These are phyloP conservation scores for Periconia sp. DNA, from an alignment of 2,329 filamentous ascomycete genomes.

Conservation along the genomic window DNA sequence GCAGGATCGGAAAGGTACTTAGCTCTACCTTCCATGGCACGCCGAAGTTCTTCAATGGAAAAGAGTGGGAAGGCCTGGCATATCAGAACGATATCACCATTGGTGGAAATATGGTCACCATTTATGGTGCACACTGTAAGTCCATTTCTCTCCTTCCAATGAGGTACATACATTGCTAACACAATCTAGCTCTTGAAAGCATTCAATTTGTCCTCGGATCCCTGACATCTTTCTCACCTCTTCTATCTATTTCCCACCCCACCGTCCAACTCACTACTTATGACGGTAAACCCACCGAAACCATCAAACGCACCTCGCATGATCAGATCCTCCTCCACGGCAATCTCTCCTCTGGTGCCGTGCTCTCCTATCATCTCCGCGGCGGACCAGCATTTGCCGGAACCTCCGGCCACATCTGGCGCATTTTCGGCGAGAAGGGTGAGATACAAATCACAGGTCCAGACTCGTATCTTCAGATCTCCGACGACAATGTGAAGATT, in stretches of 20 bases:
- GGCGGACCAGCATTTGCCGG: constrained; percentile 57
- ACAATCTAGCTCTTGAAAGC: constrained; percentile 48
- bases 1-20: constrained; percentile 51
- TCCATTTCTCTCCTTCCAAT: background rate
- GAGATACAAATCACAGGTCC: constrained; percentile 42
- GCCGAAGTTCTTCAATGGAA: constrained; percentile 16
- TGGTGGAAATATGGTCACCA: constrained; percentile 47
- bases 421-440: constrained; percentile 55
- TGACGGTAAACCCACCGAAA: constrained; percentile 39
- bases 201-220: constrained; percentile 57
- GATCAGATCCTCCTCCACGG: constrained; percentile 53
- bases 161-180: background rate
- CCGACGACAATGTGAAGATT: constrained; percentile 50
- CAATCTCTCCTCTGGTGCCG: constrained; percentile 33
- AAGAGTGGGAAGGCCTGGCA: constrained; percentile 30
- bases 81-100: constrained; percentile 59
- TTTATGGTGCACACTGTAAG: constrained; percentile 41
- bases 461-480: constrained; percentile 31
- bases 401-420: constrained; percentile 54
- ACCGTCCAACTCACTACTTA: constrained; percentile 25
- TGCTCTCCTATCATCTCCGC: constrained; percentile 50
- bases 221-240: constrained; percentile 46
- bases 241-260: constrained; percentile 55
- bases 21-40: constrained; percentile 34
- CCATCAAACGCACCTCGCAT: constrained; percentile 49